These are phyloP conservation scores for Epichloe aotearoae DNA, from an alignment of 2,329 filamentous ascomycete genomes.

Conservation along the genomic window DNA sequence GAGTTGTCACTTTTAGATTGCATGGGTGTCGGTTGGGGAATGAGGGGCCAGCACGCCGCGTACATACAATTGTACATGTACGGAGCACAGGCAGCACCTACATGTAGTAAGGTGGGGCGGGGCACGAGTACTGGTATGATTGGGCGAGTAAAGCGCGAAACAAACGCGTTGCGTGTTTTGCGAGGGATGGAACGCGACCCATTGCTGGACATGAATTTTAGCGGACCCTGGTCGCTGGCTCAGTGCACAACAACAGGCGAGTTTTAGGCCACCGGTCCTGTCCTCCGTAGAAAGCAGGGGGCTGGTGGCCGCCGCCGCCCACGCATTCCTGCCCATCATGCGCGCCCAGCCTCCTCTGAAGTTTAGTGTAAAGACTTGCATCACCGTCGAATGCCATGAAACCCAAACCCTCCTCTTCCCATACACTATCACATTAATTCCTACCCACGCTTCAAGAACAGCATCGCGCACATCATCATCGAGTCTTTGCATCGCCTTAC, in stretches of 20 bases:
- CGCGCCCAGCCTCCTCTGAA: conserved; percentile 10
- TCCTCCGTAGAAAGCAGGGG: conserved; percentile 4
- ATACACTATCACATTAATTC: conserved; percentile 3
- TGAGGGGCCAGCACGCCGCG: no score
- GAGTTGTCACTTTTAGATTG: no score
- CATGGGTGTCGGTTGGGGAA: no score
- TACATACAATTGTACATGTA: no score
- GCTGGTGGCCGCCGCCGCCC: conserved; percentile 9
- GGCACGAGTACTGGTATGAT: not conserved
- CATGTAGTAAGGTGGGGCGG: no score
- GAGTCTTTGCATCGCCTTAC: not conserved
- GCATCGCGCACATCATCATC: not conserved
- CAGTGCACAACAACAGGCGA: not conserved
- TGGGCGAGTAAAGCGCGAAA: not conserved
- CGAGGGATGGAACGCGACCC: not conserved
- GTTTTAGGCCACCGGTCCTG: not conserved
- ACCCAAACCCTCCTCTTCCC: conserved; percentile 9
- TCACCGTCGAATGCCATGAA: conserved; percentile 10
- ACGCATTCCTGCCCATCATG: conserved; percentile 6
- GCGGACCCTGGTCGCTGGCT: not conserved
- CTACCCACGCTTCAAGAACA: conserved; percentile 1
- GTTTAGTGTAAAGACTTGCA: conserved; percentile 2
- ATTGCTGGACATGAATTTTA: not conserved
- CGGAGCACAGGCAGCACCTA: no score
- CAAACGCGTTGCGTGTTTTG: not conserved